Evolutionary conservation across 805 yeast genomes (phyloP), one percentile per base, ranked within the genome.

Genomic region (Cyberlindnera bimundalis): DNA sequence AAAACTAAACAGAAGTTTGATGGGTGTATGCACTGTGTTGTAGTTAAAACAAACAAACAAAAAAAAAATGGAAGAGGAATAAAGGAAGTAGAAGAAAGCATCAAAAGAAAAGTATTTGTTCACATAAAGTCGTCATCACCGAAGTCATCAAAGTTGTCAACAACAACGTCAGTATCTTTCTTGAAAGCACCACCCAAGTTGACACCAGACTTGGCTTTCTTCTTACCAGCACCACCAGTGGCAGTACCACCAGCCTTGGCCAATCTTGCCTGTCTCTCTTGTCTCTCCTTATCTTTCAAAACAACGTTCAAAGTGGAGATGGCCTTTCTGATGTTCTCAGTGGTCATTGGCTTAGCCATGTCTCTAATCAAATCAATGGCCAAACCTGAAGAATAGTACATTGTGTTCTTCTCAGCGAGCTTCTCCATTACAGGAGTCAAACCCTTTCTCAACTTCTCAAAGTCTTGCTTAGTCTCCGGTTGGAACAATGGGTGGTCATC

Each of bases 161-260:
- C 66, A 46, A 74, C 85, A 50, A 78, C 79, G 29, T 73, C 71
- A 37, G 68, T 69, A 56, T 81, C 88, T 64, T 83, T 82, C 72
- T 81, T 84, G 61, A 71, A 70, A 9, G 72, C 74, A 54, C 76
- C 76, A 41, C 75, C 75, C 38, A 84, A 70, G 61, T 81, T 83
- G 33, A 87, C 83, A 51, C 79, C 74, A 13, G 51, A 40, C 65
- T 84, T 84, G 43, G 88, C 96, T 78, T 90, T 91, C 78, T 84
- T 84, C 76, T 90, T 89, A 66, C 96, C 95, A 28, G 95, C 93
- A 61, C 96, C 96, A 55, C 95, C 95, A 18, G 87, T 77, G 29
- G 91, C 78, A 20, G 95, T 84, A 50, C 91, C 93, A 47, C 93
- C 91, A 40, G 86, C 73, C 61, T 81, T 83, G 53, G 84, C 77